Base-by-base conservation (phyloP, 2,329 filamentous ascomycete species). In the Ceratocystis cubensis region DNA sequence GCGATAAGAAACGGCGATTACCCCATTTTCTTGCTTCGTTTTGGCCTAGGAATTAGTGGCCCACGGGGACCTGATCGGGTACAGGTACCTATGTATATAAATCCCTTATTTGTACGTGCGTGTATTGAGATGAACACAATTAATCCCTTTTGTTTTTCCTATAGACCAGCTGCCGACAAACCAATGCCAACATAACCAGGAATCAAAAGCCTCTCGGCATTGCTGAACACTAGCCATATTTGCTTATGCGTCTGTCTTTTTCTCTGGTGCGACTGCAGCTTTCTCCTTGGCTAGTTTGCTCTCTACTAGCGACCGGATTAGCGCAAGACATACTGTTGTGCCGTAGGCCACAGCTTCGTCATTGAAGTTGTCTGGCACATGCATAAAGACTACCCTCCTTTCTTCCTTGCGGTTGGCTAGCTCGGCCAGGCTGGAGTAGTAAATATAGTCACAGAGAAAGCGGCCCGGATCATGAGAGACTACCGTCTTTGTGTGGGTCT, bases 381-480 rank as follows among this genome's bases (percentile, higher is more conserved):
- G 88, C 64, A 91, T 75, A 73, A 92, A 92, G 1, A 86, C 75
- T 4, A 88, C 84, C 66, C 81, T 81, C 66, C 76, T 76, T 22
- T 76, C 75, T 68, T 78, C 73, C 57, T 77, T 71, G 61, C 77
- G 74, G 72, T 80, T 81, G 71, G 76, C 78, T 45, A 84, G 75
- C 67, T 84, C 76, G 22, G 86, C 79, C 70, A 91, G 74, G 69
- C 84, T 88, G 5, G 83, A 84, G 75, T 85, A 91, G 74, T 88
- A 89, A 70, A 88, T 90, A 72, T 89, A 92, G 73, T 92, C 88
- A 75, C 88, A 92, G 17, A 91, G 78, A 73, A 87, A 92, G 22
- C 81, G 81, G 2, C 88, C 88, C 0, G 88, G 84, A 70, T 92
- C 86, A 56, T 85, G 81, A 0, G 87, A 90, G 48, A 88, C 77